phyloP scores from a whole-genome alignment of 495 filamentous ascomycete genomes.

The Cladorrhinum samala region DNA sequence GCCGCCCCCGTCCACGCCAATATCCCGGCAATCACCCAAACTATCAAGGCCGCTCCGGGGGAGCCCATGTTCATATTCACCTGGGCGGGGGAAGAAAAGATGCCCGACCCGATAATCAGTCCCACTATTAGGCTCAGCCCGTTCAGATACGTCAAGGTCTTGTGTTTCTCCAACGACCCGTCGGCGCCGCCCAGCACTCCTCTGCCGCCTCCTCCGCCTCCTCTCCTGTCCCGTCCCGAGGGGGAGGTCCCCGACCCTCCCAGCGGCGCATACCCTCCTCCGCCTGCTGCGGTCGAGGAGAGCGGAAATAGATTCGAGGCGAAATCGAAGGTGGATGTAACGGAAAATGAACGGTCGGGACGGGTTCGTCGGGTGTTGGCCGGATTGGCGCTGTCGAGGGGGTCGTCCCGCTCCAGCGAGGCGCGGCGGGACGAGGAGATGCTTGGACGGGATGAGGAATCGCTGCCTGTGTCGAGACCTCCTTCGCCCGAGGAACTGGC shows the following conservation, averaged over 20 bases:
- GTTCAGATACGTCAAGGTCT: slow-evolving; percentile 91
- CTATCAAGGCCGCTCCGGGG: slow-evolving; percentile 80
- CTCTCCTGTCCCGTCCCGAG: slow-evolving; percentile 40
- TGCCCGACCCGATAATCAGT: slow-evolving; percentile 93
- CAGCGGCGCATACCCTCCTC: slow-evolving; percentile 71
- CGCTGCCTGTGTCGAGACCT: slow-evolving; percentile 54
- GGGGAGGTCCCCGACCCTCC: slow-evolving; percentile 52
- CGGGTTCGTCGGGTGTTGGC: slow-evolving; percentile 28
- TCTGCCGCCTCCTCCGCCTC: slow-evolving; percentile 40
- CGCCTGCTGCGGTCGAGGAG: slow-evolving; percentile 70
- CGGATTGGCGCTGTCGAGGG: slow-evolving; percentile 56
- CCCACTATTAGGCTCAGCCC: slow-evolving; percentile 86
- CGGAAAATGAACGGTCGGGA: slow-evolving; percentile 67
- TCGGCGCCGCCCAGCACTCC: too few relatives aligned
- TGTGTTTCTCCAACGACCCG: slow-evolving; percentile 82
- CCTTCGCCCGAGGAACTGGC: slow-evolving; percentile 62
- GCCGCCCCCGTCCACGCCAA: slow-evolving; percentile 95
- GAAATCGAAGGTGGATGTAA: slow-evolving; percentile 93
- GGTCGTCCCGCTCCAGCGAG: slow-evolving; percentile 82
- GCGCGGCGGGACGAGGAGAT: slow-evolving; percentile 86
- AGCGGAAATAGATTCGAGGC: slow-evolving; percentile 84
- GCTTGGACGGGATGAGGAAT: slow-evolving; percentile 65
- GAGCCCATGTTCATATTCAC: slow-evolving; percentile 91
- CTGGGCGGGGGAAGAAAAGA: slow-evolving; percentile 91
- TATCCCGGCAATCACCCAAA: slow-evolving; percentile 85